A percentile compares a stretch with the other conserved stretches of the same genome.
phyloP scores from a whole-genome alignment of 345 rosid species.

The Hibiscus trionum region DNA sequence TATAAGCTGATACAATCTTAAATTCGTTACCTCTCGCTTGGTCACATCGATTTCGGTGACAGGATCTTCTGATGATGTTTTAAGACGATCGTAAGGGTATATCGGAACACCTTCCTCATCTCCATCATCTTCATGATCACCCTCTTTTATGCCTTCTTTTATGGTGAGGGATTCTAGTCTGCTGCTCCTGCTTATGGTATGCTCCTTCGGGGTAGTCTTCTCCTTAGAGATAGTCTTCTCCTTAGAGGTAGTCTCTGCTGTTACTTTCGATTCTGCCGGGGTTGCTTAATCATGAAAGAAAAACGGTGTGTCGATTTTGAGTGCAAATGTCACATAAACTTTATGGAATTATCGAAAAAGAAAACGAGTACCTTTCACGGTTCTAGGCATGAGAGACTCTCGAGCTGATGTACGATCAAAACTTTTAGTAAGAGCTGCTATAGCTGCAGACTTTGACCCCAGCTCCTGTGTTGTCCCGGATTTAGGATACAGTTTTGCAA shows the following conservation, averaged over 20 bases:
- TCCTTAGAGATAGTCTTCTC: conserved; percentile 56
- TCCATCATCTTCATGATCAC: conserved; percentile 55
- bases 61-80: conserved; percentile 57
- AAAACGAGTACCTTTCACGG: conserved; percentile 54
- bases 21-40: conserved; percentile 72
- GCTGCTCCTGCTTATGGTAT: conserved; percentile 34
- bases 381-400: conserved; percentile 57
- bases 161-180: conserved; percentile 76
- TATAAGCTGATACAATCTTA: background rate
- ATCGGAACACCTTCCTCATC: conserved; percentile 77
- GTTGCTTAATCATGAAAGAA: conserved; percentile 37
- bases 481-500: conserved; percentile 81
- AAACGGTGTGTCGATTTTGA: conserved; percentile 10
- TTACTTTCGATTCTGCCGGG: conserved; percentile 39
- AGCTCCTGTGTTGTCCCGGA: conserved; percentile 84
- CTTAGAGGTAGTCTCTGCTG: conserved; percentile 45
- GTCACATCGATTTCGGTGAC: conserved; percentile 78
- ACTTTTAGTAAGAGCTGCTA: conserved; percentile 56
- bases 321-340: background rate
- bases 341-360: background rate
- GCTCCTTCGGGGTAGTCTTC: conserved; percentile 16
- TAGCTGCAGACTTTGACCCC: conserved; percentile 58
- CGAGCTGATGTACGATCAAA: conserved; percentile 68
- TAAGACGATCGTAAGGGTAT: conserved; percentile 78
- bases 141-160: conserved; percentile 84